Evolutionary conservation across 768 basidiomycete genomes (phyloP).

Genomic region (Suillus subluteus): DNA sequence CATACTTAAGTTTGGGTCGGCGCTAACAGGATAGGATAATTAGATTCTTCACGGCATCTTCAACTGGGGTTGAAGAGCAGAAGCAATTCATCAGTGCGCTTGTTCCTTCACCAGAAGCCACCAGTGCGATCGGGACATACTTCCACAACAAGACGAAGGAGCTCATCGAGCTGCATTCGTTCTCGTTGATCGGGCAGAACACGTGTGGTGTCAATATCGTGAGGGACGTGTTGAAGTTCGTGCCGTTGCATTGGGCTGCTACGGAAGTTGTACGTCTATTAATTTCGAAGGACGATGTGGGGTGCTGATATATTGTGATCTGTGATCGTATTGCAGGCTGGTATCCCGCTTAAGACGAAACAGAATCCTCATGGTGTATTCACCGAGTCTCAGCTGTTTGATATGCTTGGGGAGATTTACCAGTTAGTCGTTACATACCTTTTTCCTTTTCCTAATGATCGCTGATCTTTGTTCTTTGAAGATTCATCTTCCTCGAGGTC

Average conservation of each 20-base stretch:
- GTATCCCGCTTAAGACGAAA: conserved; percentile 69
- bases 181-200: conserved; percentile 56
- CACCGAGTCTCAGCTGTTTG: conserved; percentile 62
- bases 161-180: conserved; percentile 58
- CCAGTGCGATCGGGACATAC: conserved; percentile 56
- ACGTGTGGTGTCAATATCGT: conserved; percentile 65
- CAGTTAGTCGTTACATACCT: conserved; percentile 40
- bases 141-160: conserved; percentile 69
- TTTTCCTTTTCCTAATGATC: not conserved
- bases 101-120: conserved; percentile 47
- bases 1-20: not conserved
- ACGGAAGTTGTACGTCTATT: conserved; percentile 59
- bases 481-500: conserved; percentile 77
- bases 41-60: conserved; percentile 69
- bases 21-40: conserved; percentile 7
- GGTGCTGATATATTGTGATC: conserved; percentile 9
- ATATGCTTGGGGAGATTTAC: conserved; percentile 72
- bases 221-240: conserved; percentile 63
- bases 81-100: conserved; percentile 57
- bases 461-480: conserved; percentile 26
- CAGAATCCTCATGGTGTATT: conserved; percentile 57
- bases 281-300: not conserved
- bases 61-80: conserved; percentile 39
- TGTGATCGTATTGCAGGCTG: conserved; percentile 49
- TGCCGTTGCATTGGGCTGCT: conserved; percentile 74